Evolutionary conservation across 2,329 filamentous ascomycete species (phyloP), one percentile per base, ranked within the genome.

Genomic region (Sarocladium kiliense): DNA sequence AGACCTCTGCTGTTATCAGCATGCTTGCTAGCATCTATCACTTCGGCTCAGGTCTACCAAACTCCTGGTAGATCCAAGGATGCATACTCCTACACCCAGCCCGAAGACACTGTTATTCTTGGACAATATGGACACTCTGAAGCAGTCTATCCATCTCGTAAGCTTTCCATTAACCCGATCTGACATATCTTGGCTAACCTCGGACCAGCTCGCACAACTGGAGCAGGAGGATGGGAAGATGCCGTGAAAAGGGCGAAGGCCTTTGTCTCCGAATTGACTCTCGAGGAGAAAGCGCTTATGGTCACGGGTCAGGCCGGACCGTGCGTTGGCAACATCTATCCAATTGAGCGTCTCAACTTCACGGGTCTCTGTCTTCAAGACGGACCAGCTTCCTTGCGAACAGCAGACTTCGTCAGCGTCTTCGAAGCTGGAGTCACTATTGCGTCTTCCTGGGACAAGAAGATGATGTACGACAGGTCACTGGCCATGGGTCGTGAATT

Each of bases 401-500:
- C 62, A 1, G 66, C 65, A n/a, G 74, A 77, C 61, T 75, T 74
- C 50, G 74, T 73, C 57, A 76, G 71, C 57, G 72, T 74, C 11
- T 77, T 72, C 61, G 68, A 70, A 2, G 73, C 71, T 5, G 88
- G 87, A 58, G 76, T 89, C 50, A 88, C 88, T 57, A 81, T 88
- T 23, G 73, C 73, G 5, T 69, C 65, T 2, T 60, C 62, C 36
- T 96, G 89, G 87, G 88, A 93, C 68, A 85, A 82, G 59, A 72
- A 80, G 12, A 78, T 93, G 23, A 82, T 88, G 59, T 85, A 85
- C 65, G 74, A 79, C 56, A 82, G 89, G 53, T 90, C 64, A 21
- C 18, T 55, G 12, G 44, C 44, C 23, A 47, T 47, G 44, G 44
- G 44, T n/a, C 44, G 66, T 50, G 89, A 93, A 68, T 85, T 88